These are phyloP conservation scores for Verticillium isaacii DNA, from an alignment of 2,329 filamentous ascomycete species.

Conservation along the genomic window DNA sequence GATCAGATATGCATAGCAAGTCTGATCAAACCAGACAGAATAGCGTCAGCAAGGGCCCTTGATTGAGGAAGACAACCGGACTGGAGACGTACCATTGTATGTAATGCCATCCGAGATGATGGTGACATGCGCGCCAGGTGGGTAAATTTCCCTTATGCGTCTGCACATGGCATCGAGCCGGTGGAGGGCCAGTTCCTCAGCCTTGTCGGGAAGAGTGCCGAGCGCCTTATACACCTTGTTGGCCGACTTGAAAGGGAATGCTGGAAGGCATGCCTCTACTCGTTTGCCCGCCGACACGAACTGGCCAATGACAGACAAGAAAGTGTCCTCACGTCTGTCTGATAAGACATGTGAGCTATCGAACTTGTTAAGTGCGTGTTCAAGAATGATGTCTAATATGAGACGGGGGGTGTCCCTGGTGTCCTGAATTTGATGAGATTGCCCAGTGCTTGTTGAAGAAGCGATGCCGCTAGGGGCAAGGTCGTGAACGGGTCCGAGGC, in stretches of 20 bases:
- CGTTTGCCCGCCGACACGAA: constrained; percentile 16
- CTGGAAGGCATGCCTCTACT: constrained; percentile 12
- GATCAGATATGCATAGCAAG: constrained; percentile 33
- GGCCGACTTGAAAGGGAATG: constrained; percentile 27
- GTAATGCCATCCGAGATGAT: constrained; percentile 38
- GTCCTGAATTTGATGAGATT: background rate
- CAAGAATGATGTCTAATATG: constrained; percentile 19
- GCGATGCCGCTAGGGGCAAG: background rate
- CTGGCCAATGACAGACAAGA: constrained; percentile 15
- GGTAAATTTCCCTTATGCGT: constrained; percentile 20
- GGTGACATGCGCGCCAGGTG: constrained; percentile 18
- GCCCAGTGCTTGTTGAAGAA: background rate
- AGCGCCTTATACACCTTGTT: constrained; percentile 27
- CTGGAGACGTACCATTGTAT: constrained; percentile 14
- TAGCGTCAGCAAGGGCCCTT: background rate
- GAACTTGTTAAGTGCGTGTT: constrained; percentile 22
- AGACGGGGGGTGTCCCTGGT: constrained; percentile 3
- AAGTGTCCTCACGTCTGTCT: constrained; percentile 8
- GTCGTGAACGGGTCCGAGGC: too few species aligned
- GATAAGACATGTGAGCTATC: constrained; percentile 14
- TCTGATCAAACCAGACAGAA: constrained; percentile 22
- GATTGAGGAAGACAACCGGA: background rate
- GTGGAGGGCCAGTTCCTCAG: constrained; percentile 21
- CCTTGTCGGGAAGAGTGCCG: constrained; percentile 23
- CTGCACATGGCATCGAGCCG: constrained; percentile 21